Evolutionary conservation across 1,139 yeast genomes (phyloP), one percentile per base, ranked within the genome.

Genomic region (Pichia sp.): DNA sequence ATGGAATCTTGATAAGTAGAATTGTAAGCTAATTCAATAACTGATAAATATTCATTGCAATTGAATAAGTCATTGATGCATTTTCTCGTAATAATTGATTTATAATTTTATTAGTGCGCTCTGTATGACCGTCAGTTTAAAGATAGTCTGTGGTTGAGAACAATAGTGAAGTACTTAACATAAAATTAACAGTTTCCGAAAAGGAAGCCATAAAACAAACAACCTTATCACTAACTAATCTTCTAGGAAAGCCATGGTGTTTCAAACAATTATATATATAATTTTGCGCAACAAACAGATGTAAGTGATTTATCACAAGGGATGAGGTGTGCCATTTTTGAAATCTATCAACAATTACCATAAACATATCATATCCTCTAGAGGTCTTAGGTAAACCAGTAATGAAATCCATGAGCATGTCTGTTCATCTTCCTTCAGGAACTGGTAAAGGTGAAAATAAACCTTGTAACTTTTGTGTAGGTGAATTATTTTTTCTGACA

Each of bases 381-480:
- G 9, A 11, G 3, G 40, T 21, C 4, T 6, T 20, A 3, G 40
- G n/a, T n/a, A n/a, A n/a, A 3, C 40, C 43, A 3, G 37, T 22
- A 26, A 34, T 7, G 22, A 40, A 40, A 34, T 34, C 35, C 28
- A 34, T 30, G n/a, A n/a, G 2, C 35, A 38, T 20, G 23, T 34
- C 39, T 6, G 41, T 41, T 38, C 44, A 36, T 30, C 41, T 30
- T 4, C 41, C 41, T 14, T 17, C 18, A 3, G 35, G 39, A 7
- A 37, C 11, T 2, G 30, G 36, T 24, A 38, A 20, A 3, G 41
- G 43, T 5, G 15, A 3, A 17, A 40, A 37, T 15, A 40, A 25
- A 2, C 43, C 43, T 21, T 37, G 37, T 14, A 10, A 12, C 12
- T 12, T 14, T 26, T 10, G 17, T 5, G 26, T 37, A 12, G 19